Evolutionary conservation across 768 basidiomycete species (phyloP).

Genomic region (Boletellus sp.): DNA sequence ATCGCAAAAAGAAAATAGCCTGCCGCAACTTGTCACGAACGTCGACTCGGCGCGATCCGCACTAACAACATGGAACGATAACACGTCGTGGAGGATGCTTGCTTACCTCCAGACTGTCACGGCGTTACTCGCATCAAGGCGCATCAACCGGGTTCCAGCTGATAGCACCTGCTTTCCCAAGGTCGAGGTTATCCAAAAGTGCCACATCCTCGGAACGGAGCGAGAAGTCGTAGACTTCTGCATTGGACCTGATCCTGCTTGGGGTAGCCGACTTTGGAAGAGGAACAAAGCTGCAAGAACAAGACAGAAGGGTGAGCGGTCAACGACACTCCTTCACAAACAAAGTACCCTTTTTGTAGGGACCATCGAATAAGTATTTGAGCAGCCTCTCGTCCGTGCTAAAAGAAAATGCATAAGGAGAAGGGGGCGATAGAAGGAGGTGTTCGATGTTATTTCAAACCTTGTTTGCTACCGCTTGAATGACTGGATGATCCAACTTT

Average conservation of each 20-base stretch:
- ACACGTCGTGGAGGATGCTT: too few relatives aligned
- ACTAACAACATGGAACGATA: background rate
- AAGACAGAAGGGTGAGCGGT: background rate
- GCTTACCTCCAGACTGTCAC: background rate
- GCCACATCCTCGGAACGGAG: constrained; percentile 62
- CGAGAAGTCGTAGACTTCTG: constrained; percentile 72
- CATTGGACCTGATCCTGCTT: constrained; percentile 67
- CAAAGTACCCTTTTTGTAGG: constrained; percentile 69
- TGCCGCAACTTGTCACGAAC: background rate
- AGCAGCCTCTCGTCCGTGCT: constrained; percentile 62
- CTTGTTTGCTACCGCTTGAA: constrained; percentile 56
- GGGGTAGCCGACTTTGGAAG: constrained; percentile 79
- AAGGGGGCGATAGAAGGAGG: constrained; percentile 4
- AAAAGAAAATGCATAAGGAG: background rate
- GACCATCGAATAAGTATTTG: constrained; percentile 91
- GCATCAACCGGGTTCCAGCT: constrained; percentile 82
- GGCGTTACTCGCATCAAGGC: constrained; percentile 25
- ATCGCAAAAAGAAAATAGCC: background rate
- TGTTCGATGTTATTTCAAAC: constrained; percentile 33
- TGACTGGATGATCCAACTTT: constrained; percentile 46
- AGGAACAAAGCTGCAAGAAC: constrained; percentile 58
- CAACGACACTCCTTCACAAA: background rate
- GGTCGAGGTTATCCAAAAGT: constrained; percentile 64
- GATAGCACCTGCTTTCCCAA: constrained; percentile 66
- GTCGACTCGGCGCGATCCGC: background rate